phyloP scores from a whole-genome alignment of 495 filamentous ascomycete species.

The Hypoxylon trugodes region DNA sequence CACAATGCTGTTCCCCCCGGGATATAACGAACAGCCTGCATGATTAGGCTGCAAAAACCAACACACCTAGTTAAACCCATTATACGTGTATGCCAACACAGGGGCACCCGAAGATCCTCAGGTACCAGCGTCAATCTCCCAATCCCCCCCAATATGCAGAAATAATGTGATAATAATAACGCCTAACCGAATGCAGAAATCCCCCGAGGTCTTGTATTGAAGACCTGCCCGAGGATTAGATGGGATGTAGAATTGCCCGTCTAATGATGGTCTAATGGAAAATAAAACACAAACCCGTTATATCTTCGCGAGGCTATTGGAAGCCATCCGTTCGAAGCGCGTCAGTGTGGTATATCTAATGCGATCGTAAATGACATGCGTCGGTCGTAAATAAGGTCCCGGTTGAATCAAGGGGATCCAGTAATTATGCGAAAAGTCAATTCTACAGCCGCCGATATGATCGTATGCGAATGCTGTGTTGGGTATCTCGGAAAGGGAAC shows the following conservation, averaged over 20 bases:
- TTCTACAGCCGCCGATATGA: constrained; percentile 18
- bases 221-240: constrained; percentile 4
- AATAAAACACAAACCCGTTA: no score
- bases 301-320: constrained; percentile 3
- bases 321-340: not conserved
- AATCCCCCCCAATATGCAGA: constrained; percentile 4
- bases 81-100: not conserved
- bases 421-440: constrained; percentile 8
- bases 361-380: constrained; percentile 22
- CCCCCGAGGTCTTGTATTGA: constrained; percentile 5
- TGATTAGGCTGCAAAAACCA: not conserved
- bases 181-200: constrained; percentile 30
- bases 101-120: not conserved
- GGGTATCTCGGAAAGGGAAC: constrained; percentile 37
- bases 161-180: constrained; percentile 18
- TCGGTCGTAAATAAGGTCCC: not conserved
- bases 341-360: constrained; percentile 37
- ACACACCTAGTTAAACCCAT: not conserved
- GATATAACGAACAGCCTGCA: not conserved
- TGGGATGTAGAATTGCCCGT: constrained; percentile 5
- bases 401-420: not conserved
- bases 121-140: constrained; percentile 12
- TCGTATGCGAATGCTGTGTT: constrained; percentile 37
- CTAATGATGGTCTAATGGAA: constrained; percentile 30
- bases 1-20: constrained; percentile 2